Base-by-base conservation (phyloP, 2,329 filamentous ascomycete species). In the Pseudocercospora pini-densiflorae region DNA sequence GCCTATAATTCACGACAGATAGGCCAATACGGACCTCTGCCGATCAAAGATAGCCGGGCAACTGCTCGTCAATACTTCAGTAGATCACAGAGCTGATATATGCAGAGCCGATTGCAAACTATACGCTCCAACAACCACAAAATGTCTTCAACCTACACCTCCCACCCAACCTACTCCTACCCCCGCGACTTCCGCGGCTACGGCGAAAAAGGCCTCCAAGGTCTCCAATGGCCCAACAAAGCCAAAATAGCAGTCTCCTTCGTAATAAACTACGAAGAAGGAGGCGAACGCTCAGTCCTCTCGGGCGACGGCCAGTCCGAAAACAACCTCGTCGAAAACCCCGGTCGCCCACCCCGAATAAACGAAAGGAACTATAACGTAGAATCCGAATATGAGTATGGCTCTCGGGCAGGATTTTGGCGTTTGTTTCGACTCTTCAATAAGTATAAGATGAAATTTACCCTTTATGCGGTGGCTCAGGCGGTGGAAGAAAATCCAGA, bases 381-480 rank as follows among this genome's bases (percentile, higher is more conserved):
- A 60, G 84, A 86, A 74, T 74, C 71, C 12, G 84, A 85, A 67
- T 86, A 83, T 68, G 83, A 86, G 63, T 86, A 86, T 69, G 83
- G 84, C 36, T 79, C 79, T 23, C 79, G 84, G 2, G 79, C 79
- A 0, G 84, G 83, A 3, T 82, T 82, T 72, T 86, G 84, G 84
- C 77, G 83, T 2, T 74, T 85, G 1, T 83, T 85, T 72, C 76
- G 80, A 19, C 72, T 85, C 62, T 85, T 85, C 76, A 81, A 83
- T 68, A 77, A 81, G 54, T 74, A 83, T 66, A 77, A 78, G 45
- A 83, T 84, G 79, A 83, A 83, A 70, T 84, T 82, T 67, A 85
- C 84, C 0, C 76, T 85, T 5, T 85, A 85, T 67, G 84, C 82
- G 9, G 83, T 86, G 1, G 84, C 79, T 1, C 77, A 81, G 49